Evolutionary conservation across 2,329 filamentous ascomycete genomes (phyloP), one percentile per base, ranked within the genome.

Genomic region (Alternaria atra): DNA sequence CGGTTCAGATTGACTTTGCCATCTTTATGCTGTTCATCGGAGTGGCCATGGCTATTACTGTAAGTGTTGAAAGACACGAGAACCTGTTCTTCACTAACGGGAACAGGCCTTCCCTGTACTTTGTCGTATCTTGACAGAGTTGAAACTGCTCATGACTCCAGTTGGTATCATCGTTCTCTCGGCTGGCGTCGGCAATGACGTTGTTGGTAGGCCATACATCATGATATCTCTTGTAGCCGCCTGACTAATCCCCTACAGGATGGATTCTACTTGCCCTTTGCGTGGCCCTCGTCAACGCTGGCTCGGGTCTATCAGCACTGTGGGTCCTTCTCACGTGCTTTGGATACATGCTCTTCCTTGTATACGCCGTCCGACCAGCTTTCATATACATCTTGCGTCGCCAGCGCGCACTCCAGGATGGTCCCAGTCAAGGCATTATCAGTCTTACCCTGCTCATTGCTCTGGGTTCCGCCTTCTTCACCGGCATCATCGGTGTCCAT

Each of bases 261-360:
- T 98, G 94, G 94, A 90, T 97, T 66, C 83, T 98, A 15, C 88
- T 98, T 25, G 94, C 94, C 0, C 89, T 98, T 29, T 97, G 94
- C 68, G 94, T 98, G 34, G 92, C 94, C 0, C 85, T 98, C 27
- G 94, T 97, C 72, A 98, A 98, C 74, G 93, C 94, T 30, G 89
- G 89, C 15, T 90, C 86, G 44, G 94, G 94, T 0, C 78, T 98
- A 20, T 90, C 92, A 0, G 93, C 94, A 0, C 84, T 98, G 0
- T 98, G 89, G 80, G 93, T 97, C 6, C 81, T 98, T 6, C 84
- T 98, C 12, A 88, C 89, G 25, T 89, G 87, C 50, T 80, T 91
- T 15, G 94, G 87, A 40, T 98, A 91, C 81, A 85, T 90, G 20
- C 75, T 97, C 0, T 90, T 97, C 71, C 84, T 97, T 20, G 82